phyloP scores from a whole-genome alignment of 192 early-diverging fungal genomes.

The Gonapodya prolifera region DNA sequence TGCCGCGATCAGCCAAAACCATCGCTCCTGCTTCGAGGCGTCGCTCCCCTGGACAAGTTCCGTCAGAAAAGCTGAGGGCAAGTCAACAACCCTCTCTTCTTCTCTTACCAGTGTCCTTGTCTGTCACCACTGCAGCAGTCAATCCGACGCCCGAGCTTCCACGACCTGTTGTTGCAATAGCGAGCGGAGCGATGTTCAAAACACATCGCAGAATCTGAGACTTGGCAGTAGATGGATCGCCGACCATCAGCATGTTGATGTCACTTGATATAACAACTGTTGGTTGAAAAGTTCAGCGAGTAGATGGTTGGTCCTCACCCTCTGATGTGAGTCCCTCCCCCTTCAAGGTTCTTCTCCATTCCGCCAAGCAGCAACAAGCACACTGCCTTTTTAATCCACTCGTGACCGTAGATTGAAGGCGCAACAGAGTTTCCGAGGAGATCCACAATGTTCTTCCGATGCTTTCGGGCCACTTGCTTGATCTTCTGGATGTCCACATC shows the following conservation, averaged over 20 bases:
- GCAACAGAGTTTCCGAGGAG: conserved; percentile 76
- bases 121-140: conserved; percentile 88
- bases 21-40: conserved; percentile 95
- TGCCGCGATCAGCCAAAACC: conserved; percentile 93
- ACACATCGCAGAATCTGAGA: conserved; percentile 97
- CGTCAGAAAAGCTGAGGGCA: neutral
- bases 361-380: conserved; percentile 84
- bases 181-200: conserved; percentile 85
- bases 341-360: conserved; percentile 81
- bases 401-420: conserved; percentile 55
- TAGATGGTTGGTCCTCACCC: conserved; percentile 32
- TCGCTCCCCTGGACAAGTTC: conserved; percentile 46
- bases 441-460: conserved; percentile 59
- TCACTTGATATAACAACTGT: conserved; percentile 45
- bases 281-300: neutral
- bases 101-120: conserved; percentile 74
- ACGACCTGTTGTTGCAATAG: conserved; percentile 93
- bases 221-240: conserved; percentile 97
- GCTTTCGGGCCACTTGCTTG: conserved; percentile 45
- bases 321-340: conserved; percentile 84
- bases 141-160: conserved; percentile 95
- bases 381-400: conserved; percentile 54
- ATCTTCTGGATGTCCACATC: conserved; percentile 84
- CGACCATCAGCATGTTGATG: conserved; percentile 96
- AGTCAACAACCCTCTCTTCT: neutral